Evolutionary conservation across 2,329 filamentous ascomycete genomes (phyloP), one percentile per base, ranked within the genome.

Genomic region (Aureobasidium musti): DNA sequence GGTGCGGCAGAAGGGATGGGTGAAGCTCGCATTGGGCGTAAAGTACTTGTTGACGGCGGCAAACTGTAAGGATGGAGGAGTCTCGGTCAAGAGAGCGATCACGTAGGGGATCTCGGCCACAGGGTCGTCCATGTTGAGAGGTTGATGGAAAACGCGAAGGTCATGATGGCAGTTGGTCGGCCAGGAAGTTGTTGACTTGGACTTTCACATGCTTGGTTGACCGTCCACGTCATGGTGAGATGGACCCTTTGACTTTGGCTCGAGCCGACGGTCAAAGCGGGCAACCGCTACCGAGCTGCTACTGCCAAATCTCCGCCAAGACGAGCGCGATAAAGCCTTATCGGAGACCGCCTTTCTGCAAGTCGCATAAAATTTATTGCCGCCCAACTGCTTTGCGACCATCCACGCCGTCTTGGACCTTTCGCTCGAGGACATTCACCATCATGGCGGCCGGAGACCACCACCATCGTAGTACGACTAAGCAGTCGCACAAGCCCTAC

Each of bases 401-500:
- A 30, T 21, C 21, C 54, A 14, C 54, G 26, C 30, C 54, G 21
- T 45, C 21, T 13, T 45, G 35, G 39, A 61, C 33, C 10, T 33
- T 52, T 63, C 30, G 14, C 19, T 52, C 4, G 41, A 30, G 7
- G 6, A 50, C 23, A 14, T 33, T 26, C 79, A 90, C 85, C 73
- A 95, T 95, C 73, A 95, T 95, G 91, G 88, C 85, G 28, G 28
- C 49, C 19, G 30, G 19, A 87, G 78, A 82, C 72, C 92, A 98
- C 79, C 93, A 94, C 76, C 95, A 99, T 79, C 87, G 94, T 77
- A 91, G 91, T 75, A 97, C 93, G 67, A 97, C 93, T 64, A 99
- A 98, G 83, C 83, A 87, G 74, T 81, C 85, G 71, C 88, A 97
- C 80, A 99, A 99, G 83, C 78, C 89, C 30, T 99, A 93, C 84